phyloP scores from a whole-genome alignment of 139 green algal species.

The Nannochloris sp. region DNA sequence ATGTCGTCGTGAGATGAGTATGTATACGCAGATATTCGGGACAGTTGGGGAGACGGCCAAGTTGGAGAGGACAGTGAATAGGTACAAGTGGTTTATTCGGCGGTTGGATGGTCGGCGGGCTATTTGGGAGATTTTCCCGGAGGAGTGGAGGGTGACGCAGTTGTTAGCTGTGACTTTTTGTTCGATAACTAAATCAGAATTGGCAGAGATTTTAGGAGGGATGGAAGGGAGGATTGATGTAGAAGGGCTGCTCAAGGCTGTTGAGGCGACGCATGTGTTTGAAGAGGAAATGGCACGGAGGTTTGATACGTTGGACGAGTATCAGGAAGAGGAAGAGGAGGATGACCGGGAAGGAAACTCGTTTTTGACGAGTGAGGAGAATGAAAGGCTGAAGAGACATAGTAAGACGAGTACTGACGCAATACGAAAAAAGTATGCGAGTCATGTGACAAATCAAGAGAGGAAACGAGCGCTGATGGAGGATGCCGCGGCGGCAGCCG shows the following conservation, averaged over 20 bases:
- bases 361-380: conserved; percentile 28
- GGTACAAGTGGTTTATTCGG: conserved; percentile 73
- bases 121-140: conserved; percentile 86
- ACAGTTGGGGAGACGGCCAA: conserved; percentile 59
- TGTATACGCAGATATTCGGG: conserved; percentile 80
- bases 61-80: conserved; percentile 80
- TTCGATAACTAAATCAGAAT: conserved; percentile 84
- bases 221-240: conserved; percentile 53
- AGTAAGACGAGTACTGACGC: background rate
- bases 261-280: conserved; percentile 94
- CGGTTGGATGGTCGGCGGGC: conserved; percentile 33
- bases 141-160: conserved; percentile 76
- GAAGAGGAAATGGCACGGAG: conserved; percentile 80
- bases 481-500: conserved; percentile 20
- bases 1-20: conserved; percentile 74
- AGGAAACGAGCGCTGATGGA: conserved; percentile 6
- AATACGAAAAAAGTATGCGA: conserved; percentile 1
- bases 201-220: conserved; percentile 69
- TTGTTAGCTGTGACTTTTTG: conserved; percentile 91
- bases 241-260: conserved; percentile 68
- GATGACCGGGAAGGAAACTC: conserved; percentile 24
- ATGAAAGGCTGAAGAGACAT: conserved; percentile 17
- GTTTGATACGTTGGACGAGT: conserved; percentile 44
- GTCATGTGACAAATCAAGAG: background rate
- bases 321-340: background rate